Evolutionary conservation across 1,139 yeast species (phyloP), one percentile per base, ranked within the genome.

Genomic region (Suhomyces chickasaworum): DNA sequence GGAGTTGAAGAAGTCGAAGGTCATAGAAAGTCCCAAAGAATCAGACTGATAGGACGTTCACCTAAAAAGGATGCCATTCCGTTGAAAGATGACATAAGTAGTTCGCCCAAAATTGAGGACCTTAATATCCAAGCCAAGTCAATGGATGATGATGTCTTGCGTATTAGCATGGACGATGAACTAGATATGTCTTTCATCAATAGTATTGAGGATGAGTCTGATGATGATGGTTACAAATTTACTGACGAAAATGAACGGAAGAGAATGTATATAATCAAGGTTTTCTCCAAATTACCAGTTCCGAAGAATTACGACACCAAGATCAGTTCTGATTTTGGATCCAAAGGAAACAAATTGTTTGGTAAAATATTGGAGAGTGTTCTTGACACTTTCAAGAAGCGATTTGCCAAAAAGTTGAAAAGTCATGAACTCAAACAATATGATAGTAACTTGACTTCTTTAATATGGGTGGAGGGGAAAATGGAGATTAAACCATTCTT

Each of bases 401-500:
- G 35, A 21, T 54, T 54, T 34, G 16, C 37, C 8, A 21, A 38
- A 10, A 32, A 30, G 7, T 29, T 53, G 8, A 27, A 39, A 7
- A 41, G 48, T 13, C 45, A 29, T 39, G 45, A 42, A 37, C 39
- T 46, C 21, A 42, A 45, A 9, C 32, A 38, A 30, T 49, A 56
- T 39, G 47, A 51, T 27, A 41, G 50, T 12, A 50, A 52, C 2
- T 39, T 55, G 3, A 58, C 65, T 2, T 53, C 65, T 1, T 57
- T 75, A 40, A 62, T 73, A 3, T 75, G 79, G 79, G 58, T 73
- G 3, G 75, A 71, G 40, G 78, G 78, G 0, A 64, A 63, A 46
- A 64, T 63, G 51, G 73, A 73, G 42, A 60, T 75, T 40, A 70
- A 70, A 46, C 62, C 69, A 3, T 71, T 72, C 47, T 73, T 63